phyloP scores from a whole-genome alignment of 2,329 filamentous ascomycete species.

The Fusarium paranaense region DNA sequence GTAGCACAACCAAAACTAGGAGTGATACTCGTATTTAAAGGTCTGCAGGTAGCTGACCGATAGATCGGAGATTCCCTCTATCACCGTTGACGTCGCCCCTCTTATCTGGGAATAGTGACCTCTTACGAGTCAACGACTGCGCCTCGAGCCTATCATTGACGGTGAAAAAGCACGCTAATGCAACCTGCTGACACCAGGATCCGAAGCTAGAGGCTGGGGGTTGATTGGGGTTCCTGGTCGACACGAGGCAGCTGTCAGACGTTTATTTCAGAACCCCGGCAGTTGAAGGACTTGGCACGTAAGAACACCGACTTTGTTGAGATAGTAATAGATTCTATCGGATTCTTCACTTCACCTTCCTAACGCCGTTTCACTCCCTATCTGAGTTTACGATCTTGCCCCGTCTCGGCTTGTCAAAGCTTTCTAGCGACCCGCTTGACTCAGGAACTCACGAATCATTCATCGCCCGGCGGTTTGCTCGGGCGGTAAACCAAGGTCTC shows the following conservation, averaged over 20 bases:
- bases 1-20: not conserved
- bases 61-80: not conserved
- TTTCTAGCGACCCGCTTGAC: slow-evolving; percentile 25
- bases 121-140: not conserved
- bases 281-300: not conserved
- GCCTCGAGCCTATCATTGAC: not conserved
- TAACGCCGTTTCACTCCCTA: not conserved
- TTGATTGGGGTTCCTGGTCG: slow-evolving; percentile 1
- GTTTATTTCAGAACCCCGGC: slow-evolving; percentile 9
- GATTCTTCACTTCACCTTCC: not conserved
- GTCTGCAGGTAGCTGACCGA: not conserved
- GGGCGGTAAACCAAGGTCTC: not conserved
- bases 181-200: slow-evolving; percentile 35
- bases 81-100: not conserved
- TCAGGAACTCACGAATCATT: slow-evolving; percentile 1
- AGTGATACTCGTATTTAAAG: not conserved
- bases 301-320: not conserved
- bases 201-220: not conserved
- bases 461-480: slow-evolving; percentile 1
- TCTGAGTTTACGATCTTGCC: not conserved
- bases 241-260: slow-evolving; percentile 29
- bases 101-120: not conserved
- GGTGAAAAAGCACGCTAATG: slow-evolving; percentile 32
- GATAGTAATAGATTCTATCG: not conserved
- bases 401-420: not conserved